Conservation (phyloP, 352 stramenopile species). For the Phytophthora tubulina region DNA sequence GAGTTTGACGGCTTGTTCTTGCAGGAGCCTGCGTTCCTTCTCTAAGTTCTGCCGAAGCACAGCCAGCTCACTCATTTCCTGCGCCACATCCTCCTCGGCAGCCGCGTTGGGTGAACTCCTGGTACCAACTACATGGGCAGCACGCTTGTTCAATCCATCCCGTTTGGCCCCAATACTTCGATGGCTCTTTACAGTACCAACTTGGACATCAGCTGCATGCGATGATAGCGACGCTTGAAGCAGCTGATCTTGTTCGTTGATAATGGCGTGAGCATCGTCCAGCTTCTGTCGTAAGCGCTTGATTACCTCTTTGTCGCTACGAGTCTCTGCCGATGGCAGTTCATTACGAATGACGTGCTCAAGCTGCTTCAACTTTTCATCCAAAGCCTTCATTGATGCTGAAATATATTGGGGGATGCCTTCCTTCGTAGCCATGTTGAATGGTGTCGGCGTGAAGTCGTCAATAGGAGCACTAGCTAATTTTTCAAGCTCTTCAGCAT, state of each 20-base stretch:
- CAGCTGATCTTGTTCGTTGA: conserved; percentile 75
- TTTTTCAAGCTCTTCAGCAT: conserved; percentile 58
- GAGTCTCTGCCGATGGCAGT: conserved; percentile 42
- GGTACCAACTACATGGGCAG: background rate
- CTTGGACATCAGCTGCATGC: conserved; percentile 9
- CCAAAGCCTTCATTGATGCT: conserved; percentile 56
- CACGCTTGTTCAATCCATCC: conserved; percentile 1
- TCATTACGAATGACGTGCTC: conserved; percentile 64
- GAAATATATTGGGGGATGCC: conserved; percentile 64
- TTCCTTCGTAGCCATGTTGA: conserved; percentile 74
- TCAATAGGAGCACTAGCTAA: conserved; percentile 68
- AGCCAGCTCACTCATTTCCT: conserved; percentile 47
- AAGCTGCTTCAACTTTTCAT: conserved; percentile 62
- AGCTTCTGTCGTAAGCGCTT: conserved; percentile 74
- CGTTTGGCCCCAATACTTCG: conserved; percentile 15
- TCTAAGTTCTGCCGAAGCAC: conserved; percentile 50
- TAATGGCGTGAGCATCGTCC: conserved; percentile 66
- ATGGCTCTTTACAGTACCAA: conserved; percentile 15
- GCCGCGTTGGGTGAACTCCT: conserved; percentile 36
- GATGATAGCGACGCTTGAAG: conserved; percentile 67
- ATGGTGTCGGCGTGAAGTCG: conserved; percentile 68
- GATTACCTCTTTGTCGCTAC: conserved; percentile 53
- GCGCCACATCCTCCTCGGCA: conserved; percentile 46
- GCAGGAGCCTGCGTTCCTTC: conserved; percentile 54
- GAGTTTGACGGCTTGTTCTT: conserved; percentile 63